Conservation (phyloP, 805 yeast genomes). For the Saccharomyces jurei region DNA sequence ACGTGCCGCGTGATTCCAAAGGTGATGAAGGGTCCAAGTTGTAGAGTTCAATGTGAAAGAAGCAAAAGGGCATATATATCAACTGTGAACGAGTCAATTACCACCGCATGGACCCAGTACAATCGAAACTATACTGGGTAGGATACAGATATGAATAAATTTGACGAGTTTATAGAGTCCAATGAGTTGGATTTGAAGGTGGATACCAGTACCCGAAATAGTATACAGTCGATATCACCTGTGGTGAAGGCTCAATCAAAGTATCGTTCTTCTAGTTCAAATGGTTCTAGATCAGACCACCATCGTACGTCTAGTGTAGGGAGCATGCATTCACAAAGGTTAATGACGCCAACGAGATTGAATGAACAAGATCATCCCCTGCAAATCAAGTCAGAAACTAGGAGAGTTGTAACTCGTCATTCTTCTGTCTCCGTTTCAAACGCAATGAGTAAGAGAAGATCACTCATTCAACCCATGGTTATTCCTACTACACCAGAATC, state of each 20-base stretch:
- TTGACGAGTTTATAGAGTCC: conserved; percentile 33
- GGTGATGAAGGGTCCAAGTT: neutral
- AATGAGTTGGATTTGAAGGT: conserved; percentile 29
- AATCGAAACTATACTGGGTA: conserved; percentile 17
- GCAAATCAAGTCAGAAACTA: neutral
- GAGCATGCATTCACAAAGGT: conserved; percentile 10
- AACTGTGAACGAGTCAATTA: neutral
- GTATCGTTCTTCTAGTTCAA: neutral
- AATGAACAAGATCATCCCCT: conserved; percentile 10
- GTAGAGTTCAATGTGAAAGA: neutral
- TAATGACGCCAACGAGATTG: conserved; percentile 15
- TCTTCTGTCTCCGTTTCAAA: conserved; percentile 6
- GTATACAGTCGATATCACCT: conserved; percentile 8
- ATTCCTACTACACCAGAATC: conserved; percentile 15
- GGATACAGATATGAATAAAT: conserved; percentile 19
- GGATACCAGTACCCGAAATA: conserved; percentile 31
- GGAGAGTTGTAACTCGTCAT: neutral
- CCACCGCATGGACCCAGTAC: neutral
- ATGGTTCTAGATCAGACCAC: neutral
- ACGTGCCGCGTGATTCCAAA: neutral
- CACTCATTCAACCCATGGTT: conserved; percentile 24
- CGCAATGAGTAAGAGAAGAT: conserved; percentile 17
- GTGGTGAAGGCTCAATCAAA: neutral
- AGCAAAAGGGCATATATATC: neutral
- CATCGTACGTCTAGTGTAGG: neutral